Base-by-base conservation (phyloP, 257 asterid species). In the Ilex asprella region DNA sequence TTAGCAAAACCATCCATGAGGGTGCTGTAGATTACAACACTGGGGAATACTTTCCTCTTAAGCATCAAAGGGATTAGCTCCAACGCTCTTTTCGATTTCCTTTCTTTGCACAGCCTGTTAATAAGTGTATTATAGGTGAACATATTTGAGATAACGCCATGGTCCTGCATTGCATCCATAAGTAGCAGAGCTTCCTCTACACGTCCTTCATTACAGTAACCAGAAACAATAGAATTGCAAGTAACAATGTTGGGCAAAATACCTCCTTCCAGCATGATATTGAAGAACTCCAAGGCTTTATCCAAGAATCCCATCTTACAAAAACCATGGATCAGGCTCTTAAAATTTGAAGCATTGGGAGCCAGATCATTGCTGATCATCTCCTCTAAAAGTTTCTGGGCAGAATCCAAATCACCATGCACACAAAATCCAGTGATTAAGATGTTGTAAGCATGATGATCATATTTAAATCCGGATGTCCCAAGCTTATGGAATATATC, bases 21-120 rank as follows among this genome's bases (percentile, higher is more conserved):
- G 60, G 65, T 70, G 77, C 83, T 70, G 59, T 67, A 85, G 32
- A 72, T 69, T 51, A 78, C 88, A 74, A 82, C 72, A 67, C 54
- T 75, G 21, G 89, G 92, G 46, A 76, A 61, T 58, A 68, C 31
- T 54, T 75, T 63, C 53, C 61, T 69, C 67, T 80, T 81, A 56
- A 84, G 85, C 90, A 87, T 79, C 29, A 68, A 30, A 1, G 88
- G 84, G 31, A 82, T 70, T 32, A 87, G 75, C 79, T 77, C 87
- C 62, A 82, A 43, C 3, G 88, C 88, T 58, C 57, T 75, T 63
- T 67, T 79, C 30, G 83, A 43, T 31, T 79, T 67, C 30, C 68
- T 62, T 50, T 70, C 83, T 70, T 78, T 73, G 70, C 93, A 85
- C 30, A 85, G 66, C 60, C 76, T 58, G 66, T 72, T 61, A 35